Conservation (phyloP, 257 asterid genomes). For the Misopates orontium region DNA sequence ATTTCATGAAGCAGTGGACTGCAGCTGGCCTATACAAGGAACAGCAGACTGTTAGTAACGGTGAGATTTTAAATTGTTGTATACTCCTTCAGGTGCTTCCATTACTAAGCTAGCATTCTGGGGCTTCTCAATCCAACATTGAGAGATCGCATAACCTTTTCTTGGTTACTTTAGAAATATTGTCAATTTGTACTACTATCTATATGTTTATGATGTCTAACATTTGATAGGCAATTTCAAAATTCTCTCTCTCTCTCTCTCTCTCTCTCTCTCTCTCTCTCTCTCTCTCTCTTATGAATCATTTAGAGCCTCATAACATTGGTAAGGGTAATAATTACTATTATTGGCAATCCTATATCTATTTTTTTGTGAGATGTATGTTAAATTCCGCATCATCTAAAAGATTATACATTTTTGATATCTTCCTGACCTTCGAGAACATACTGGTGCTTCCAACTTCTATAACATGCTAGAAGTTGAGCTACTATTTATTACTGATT, state of each 20-base stretch:
- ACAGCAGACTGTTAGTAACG: slow-evolving; percentile 34
- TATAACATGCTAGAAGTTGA: too few relatives aligned
- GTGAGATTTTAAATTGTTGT: slow-evolving; percentile 17
- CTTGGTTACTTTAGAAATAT: neutral
- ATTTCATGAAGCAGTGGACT: slow-evolving; percentile 48
- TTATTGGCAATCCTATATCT: too few relatives aligned
- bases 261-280: neutral
- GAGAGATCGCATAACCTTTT: neutral
- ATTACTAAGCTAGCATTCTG: neutral
- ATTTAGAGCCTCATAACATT: too few relatives aligned
- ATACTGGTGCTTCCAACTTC: too few relatives aligned
- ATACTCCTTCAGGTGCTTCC: neutral
- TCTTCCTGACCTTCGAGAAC: too few relatives aligned
- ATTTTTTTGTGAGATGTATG: neutral
- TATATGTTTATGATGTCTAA: too few relatives aligned
- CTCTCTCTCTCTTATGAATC: neutral
- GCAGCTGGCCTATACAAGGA: slow-evolving; percentile 52
- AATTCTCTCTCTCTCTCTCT: neutral
- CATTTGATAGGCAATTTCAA: too few relatives aligned
- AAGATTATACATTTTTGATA: too few relatives aligned
- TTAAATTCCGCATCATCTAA: too few relatives aligned
- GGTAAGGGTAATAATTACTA: too few relatives aligned
- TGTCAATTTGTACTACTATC: neutral
- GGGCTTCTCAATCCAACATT: neutral
- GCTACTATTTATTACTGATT: too few relatives aligned